Conservation (phyloP, 108 stramenopile species). For the Nitzschia sp. region DNA sequence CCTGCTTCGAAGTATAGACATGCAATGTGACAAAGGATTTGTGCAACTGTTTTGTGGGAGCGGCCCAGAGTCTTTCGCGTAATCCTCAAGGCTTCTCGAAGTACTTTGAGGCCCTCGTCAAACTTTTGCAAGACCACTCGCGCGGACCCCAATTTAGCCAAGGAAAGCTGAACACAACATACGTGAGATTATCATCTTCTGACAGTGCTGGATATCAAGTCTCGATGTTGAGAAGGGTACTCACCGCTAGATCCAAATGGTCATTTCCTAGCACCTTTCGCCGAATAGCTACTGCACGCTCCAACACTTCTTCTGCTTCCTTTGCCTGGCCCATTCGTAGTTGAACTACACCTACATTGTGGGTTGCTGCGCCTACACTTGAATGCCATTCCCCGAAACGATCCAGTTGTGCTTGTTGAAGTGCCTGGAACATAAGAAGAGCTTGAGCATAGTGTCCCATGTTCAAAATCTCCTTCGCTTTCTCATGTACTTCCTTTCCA, state of each 20-base stretch:
- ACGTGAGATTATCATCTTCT: neutral
- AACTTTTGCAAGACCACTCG: slow-evolving; percentile 35
- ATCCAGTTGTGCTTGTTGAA: slow-evolving; percentile 32
- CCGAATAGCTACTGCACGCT: slow-evolving; percentile 33
- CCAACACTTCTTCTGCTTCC: slow-evolving; percentile 32
- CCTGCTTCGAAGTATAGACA: slow-evolving; percentile 49
- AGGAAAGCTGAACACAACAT: slow-evolving; percentile 22
- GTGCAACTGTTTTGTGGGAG: slow-evolving; percentile 37
- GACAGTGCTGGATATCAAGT: neutral
- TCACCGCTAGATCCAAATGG: slow-evolving; percentile 46
- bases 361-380: slow-evolving; percentile 43
- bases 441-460: slow-evolving; percentile 37
- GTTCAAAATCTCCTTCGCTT: slow-evolving; percentile 41
- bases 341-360: slow-evolving; percentile 46
- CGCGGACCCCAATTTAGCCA: slow-evolving; percentile 42
- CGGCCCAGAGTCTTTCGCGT: slow-evolving; percentile 20
- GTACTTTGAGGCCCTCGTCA: slow-evolving; percentile 38
- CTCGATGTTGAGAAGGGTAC: neutral
- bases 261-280: slow-evolving; percentile 30
- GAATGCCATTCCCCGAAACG: slow-evolving; percentile 41
- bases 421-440: slow-evolving; percentile 32
- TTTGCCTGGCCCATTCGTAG: slow-evolving; percentile 37
- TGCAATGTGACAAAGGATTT: slow-evolving; percentile 41
- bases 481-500: slow-evolving; percentile 41
- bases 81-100: slow-evolving; percentile 37